phyloP scores from a whole-genome alignment of 768 basidiomycete species.

The Phanerochaete sordida region DNA sequence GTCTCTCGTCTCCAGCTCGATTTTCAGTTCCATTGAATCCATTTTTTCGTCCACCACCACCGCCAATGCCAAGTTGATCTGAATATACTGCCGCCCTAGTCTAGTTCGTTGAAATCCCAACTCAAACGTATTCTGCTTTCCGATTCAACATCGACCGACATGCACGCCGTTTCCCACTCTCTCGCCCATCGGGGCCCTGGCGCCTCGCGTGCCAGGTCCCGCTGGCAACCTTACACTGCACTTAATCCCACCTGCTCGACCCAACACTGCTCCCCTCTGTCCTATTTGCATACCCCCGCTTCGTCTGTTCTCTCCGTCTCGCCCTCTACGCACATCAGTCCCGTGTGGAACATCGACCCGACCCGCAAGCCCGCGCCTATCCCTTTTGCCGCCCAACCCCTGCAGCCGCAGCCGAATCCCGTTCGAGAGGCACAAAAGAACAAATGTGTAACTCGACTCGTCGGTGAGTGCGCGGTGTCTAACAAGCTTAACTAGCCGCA shows the following conservation, averaged over 20 bases:
- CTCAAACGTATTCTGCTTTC: slow-evolving; percentile 17
- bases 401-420: slow-evolving; percentile 27
- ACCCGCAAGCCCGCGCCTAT: slow-evolving; percentile 20
- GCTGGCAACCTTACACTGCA: slow-evolving; percentile 79
- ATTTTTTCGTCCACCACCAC: slow-evolving; percentile 12
- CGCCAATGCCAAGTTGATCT: slow-evolving; percentile 23
- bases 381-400: slow-evolving; percentile 24
- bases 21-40: slow-evolving; percentile 19
- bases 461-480: slow-evolving; percentile 48
- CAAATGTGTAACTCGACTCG: slow-evolving; percentile 64
- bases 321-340: slow-evolving; percentile 32
- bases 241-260: slow-evolving; percentile 35
- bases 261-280: slow-evolving; percentile 31
- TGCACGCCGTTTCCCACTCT: slow-evolving; percentile 41
- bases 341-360: slow-evolving; percentile 32
- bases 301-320: slow-evolving; percentile 48
- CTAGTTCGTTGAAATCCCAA: slow-evolving; percentile 13
- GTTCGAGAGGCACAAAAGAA: slow-evolving; percentile 49
- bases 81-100: slow-evolving; percentile 12
- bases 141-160: slow-evolving; percentile 12
- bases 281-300: slow-evolving; percentile 57
- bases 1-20: slow-evolving; percentile 1
- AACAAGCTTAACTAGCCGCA: background rate
- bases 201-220: slow-evolving; percentile 57
- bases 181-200: slow-evolving; percentile 72